Base-by-base conservation (phyloP, 306 rosid species). In the Cicer chorassanicum region DNA sequence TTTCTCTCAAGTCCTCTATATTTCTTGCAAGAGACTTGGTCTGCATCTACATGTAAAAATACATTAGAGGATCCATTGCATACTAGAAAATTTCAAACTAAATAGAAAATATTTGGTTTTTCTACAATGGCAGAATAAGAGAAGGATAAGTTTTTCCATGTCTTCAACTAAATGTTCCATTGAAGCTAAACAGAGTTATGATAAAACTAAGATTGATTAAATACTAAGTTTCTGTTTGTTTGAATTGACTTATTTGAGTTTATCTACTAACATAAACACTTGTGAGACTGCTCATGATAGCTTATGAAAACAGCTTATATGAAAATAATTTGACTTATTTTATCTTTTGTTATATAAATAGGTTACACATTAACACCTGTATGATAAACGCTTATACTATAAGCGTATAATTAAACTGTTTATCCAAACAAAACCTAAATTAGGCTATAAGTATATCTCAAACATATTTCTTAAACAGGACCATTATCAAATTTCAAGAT, bases 1-100 rank as follows among this genome's bases (percentile, higher is more conserved):
- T 83, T 70, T 87, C 80, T 51, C 74, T 86, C 83, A 82, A 61
- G 29, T 84, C 84, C 65, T 87, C 83, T 77, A 87, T 77, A 78
- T 83, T 87, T 76, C 72, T 86, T 78, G 87, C 77, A 12, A 83
- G 78, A 46, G 86, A 84, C 78, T 86, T 86, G 18, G 94, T 85
- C 71, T 85, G 92, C 65, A 48, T 82, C 97, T 93, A 75, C 87
- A 87, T 64, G 57, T 72, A 66, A 79, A 36, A 72, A 57, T 61
- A 83, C 76, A 75, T 84, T 68, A 81, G 82, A 80, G 62, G 62
- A 75, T 55, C 65, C 40, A 76, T 63, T 8, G 62, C 80, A 72
- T 76, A 79, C 11, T 3, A 29, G 15, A 51, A 4, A 71, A 48
- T 72, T 15, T 34, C 45, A 53, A 49, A 80, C 70, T 36, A 68